A percentile compares a stretch with the other conserved stretches of the same genome.
phyloP scores from a whole-genome alignment of 176 grass and related monocot species.

The Themeda triandra region DNA sequence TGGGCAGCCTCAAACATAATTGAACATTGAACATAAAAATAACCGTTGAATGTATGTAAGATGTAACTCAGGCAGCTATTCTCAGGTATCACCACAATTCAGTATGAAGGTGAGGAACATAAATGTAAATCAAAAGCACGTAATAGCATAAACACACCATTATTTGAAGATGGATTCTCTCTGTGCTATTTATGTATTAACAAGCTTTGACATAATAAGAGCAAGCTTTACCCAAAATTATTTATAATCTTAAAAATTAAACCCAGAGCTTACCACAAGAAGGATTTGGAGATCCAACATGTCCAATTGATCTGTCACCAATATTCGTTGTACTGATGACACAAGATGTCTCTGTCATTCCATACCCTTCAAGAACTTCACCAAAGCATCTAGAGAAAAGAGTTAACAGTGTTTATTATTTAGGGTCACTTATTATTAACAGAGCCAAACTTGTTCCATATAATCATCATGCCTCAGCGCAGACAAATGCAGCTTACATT shows the following conservation, averaged over 20 bases:
- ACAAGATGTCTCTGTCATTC: constrained; percentile 99
- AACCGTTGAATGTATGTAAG: neutral
- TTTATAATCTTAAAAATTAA: constrained; percentile 6
- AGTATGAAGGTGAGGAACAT: neutral
- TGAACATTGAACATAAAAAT: neutral
- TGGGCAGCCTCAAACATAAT: neutral
- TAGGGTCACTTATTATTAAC: neutral
- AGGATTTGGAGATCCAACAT: constrained; percentile 93
- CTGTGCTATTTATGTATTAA: neutral
- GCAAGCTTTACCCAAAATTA: neutral
- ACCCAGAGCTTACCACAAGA: constrained; percentile 63
- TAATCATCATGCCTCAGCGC: constrained; percentile 19
- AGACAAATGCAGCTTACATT: constrained; percentile 63
- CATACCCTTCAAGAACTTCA: constrained; percentile 85
- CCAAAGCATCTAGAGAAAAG: constrained; percentile 76
- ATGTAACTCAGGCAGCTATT: neutral
- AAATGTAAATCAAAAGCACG: neutral
- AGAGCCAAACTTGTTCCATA: constrained; percentile 22
- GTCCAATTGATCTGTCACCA: constrained; percentile 69
- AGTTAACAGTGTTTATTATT: neutral
- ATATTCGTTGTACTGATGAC: constrained; percentile 65
- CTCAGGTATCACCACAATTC: neutral
- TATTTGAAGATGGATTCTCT: neutral
- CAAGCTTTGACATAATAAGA: neutral
- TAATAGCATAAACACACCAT: neutral